phyloP scores from a whole-genome alignment of 768 basidiomycete species.

The Dentipellis sp. region DNA sequence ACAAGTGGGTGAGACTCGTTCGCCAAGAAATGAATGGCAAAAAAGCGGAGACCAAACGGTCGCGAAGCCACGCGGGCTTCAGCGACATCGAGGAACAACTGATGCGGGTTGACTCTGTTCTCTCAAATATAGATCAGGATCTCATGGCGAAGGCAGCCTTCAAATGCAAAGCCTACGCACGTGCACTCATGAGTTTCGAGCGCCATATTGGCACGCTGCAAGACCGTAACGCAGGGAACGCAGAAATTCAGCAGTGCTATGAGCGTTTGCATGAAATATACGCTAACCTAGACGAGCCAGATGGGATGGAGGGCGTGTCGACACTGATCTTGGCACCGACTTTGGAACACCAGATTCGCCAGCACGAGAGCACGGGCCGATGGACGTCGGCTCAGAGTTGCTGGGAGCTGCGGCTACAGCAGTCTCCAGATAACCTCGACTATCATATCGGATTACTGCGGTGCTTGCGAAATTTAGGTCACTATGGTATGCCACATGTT shows the following conservation, averaged over 20 bases:
- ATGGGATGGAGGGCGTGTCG: conserved; percentile 98
- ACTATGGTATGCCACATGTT: conserved; percentile 65
- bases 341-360: conserved; percentile 91
- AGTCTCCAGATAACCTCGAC: conserved; percentile 80
- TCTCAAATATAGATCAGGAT: conserved; percentile 76
- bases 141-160: conserved; percentile 92
- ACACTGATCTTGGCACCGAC: conserved; percentile 81
- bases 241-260: conserved; percentile 61
- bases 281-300: conserved; percentile 91
- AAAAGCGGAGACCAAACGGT: conserved; percentile 42
- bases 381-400: conserved; percentile 99
- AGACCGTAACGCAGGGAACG: conserved; percentile 27
- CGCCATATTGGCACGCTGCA: conserved; percentile 56
- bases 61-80: conserved; percentile 28
- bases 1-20: conserved; percentile 74
- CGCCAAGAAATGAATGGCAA: conserved; percentile 48
- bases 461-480: conserved; percentile 89
- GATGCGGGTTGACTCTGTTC: conserved; percentile 64
- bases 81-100: conserved; percentile 50
- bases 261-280: conserved; percentile 95
- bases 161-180: conserved; percentile 88
- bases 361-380: conserved; percentile 92
- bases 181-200: conserved; percentile 93
- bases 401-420: conserved; percentile 93
- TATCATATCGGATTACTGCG: conserved; percentile 85